Evolutionary conservation across 1,284 basidiomycete species (phyloP), one percentile per base, ranked within the genome.

Genomic region (Agaricales sp.): DNA sequence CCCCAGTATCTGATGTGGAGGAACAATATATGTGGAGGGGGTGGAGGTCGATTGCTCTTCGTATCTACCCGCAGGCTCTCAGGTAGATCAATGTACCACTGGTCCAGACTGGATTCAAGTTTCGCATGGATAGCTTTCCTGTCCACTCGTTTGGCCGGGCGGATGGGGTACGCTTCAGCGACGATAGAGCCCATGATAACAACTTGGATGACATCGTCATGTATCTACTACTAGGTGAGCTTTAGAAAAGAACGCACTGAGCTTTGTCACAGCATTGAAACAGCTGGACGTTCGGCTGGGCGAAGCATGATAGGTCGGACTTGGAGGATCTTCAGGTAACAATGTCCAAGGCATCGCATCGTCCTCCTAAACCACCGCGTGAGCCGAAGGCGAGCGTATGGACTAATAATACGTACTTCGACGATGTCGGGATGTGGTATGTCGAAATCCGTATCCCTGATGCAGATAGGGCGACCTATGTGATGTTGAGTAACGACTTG

Each of bases 1-100:
- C 77, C 78, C 75, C 86, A 89, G 61, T 92, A 91, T 57, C 86
- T 74, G 48, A 88, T 73, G 57, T 92, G 86, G 24, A 92, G 67
- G 45, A 80, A 73, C 19, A 92, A 61, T 22, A 91, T 70, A 52
- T 83, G 79, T 2, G 83, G 80, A 3, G 80, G 71, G 11, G 81
- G 79, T 6, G 69, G 60, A 8, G 63, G 63, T 46, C 74, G 68
- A 54, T 73, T 74, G 54, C 69, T 76, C 13, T 71, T 65, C 26
- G 74, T 62, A 54, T 82, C 78, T 56, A 75, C 83, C 44, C 72
- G 73, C 25, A 92, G 67, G 48, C 73, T 67, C 16, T 84, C 77
- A 0, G 87, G 84, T 13, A 92, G 70, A 30, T 74, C 71, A 46
- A 84, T 73, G 55, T 79, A 82, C 87, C 88, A 92, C 51, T 81